phyloP scores from a whole-genome alignment of 345 rosid genomes.

The Ricinus communis region DNA sequence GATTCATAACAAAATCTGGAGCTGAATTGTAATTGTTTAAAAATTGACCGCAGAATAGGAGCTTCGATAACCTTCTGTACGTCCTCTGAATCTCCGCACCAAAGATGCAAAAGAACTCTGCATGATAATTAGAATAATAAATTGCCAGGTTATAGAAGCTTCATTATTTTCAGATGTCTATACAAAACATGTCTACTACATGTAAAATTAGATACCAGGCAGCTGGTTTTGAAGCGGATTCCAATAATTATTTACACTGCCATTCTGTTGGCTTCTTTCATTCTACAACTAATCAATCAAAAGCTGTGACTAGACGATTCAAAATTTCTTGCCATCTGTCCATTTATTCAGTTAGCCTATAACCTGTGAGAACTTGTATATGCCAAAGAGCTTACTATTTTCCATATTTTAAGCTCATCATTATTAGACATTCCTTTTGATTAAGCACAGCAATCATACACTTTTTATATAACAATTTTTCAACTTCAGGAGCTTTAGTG shows the following conservation, averaged over 20 bases:
- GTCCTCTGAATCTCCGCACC: slow-evolving; percentile 55
- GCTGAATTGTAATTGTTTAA: slow-evolving; percentile 28
- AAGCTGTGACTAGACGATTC: no score
- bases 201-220: background rate
- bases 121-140: slow-evolving; percentile 18
- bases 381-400: background rate
- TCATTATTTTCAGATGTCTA: background rate
- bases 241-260: background rate
- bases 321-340: background rate
- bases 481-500: no score
- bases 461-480: no score
- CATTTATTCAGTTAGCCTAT: background rate
- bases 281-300: no score
- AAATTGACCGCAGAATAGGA: slow-evolving; percentile 74
- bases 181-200: background rate
- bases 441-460: no score
- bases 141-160: background rate
- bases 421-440: no score
- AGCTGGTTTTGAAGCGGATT: background rate
- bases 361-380: background rate
- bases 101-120: slow-evolving; percentile 62
- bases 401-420: background rate
- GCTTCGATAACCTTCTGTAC: slow-evolving; percentile 51
- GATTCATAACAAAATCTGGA: background rate
- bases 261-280: background rate